Evolutionary conservation across 208 protist species (phyloP).

Genomic region (Tetramitus jugosus): DNA sequence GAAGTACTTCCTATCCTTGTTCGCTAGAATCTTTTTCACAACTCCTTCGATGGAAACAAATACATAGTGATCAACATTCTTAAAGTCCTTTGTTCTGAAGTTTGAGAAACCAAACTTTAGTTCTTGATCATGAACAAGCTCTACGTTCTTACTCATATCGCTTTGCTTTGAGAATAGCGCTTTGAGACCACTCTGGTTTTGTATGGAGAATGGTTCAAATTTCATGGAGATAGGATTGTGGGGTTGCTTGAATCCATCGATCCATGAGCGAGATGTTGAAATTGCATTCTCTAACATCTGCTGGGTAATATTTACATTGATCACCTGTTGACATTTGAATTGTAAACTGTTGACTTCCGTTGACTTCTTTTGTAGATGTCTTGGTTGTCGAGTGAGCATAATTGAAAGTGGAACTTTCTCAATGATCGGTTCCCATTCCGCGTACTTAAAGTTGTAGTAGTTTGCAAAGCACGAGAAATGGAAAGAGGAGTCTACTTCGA

Average conservation of each 20-base stretch:
- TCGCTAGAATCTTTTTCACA: neutral
- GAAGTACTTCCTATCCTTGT: neutral
- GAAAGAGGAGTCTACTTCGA: neutral
- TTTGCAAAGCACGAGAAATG: neutral
- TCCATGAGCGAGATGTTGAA: neutral
- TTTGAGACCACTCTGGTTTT: neutral
- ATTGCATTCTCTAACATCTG: neutral
- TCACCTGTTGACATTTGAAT: neutral
- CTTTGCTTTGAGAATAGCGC: no score
- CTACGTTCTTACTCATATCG: no score
- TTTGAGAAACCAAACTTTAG: neutral
- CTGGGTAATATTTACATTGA: constrained; percentile 4
- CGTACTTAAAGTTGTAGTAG: constrained; percentile 14
- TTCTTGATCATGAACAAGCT: no score
- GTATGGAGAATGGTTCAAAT: neutral
- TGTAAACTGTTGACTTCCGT: neutral
- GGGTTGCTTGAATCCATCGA: neutral
- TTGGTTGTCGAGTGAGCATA: neutral
- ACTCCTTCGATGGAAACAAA: neutral
- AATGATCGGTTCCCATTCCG: constrained; percentile 22
- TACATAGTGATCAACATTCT: neutral
- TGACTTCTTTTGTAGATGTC: neutral
- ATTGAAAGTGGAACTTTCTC: neutral
- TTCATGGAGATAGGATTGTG: no score
- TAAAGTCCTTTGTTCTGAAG: neutral